phyloP scores from a whole-genome alignment of 768 basidiomycete species.

The Cyclocybe aegerita region DNA sequence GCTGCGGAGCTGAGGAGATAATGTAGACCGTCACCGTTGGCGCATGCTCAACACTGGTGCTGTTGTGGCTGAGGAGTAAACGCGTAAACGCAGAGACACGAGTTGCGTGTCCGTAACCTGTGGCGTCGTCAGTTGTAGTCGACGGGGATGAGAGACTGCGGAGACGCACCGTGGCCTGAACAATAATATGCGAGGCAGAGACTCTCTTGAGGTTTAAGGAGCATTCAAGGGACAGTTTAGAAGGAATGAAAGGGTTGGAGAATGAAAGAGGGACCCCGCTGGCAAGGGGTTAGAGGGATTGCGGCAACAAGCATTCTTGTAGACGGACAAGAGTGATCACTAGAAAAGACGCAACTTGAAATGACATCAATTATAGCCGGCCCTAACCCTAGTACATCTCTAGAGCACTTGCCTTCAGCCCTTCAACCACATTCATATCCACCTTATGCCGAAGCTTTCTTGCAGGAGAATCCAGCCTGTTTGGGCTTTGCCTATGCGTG shows the following conservation, averaged over 20 bases:
- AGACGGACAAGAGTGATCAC: too few relatives aligned
- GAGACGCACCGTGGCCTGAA: conserved; percentile 62
- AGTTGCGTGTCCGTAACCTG: conserved; percentile 85
- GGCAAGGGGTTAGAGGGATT: too few relatives aligned
- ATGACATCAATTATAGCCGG: not conserved
- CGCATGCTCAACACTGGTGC: conserved; percentile 31
- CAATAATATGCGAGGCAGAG: conserved; percentile 66
- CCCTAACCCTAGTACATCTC: not conserved
- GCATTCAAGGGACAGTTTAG: not conserved
- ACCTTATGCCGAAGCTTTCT: not conserved
- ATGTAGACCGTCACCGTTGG: conserved; percentile 44
- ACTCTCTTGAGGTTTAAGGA: not conserved
- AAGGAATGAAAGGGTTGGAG: not conserved
- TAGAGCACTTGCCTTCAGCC: too few relatives aligned
- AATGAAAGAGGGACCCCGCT: not conserved
- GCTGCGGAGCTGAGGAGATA: conserved; percentile 72
- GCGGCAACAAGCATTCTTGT: too few relatives aligned
- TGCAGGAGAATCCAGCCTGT: too few relatives aligned
- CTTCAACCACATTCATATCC: not conserved
- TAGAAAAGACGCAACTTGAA: not conserved
- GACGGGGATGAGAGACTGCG: not conserved
- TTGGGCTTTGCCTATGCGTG: too few relatives aligned
- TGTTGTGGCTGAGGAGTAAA: conserved; percentile 49
- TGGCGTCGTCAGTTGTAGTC: not conserved
- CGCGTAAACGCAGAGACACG: conserved; percentile 73